These are phyloP conservation scores for Pharnaceum exiguum DNA, from an alignment of 148 eudicot species.

Conservation along the genomic window DNA sequence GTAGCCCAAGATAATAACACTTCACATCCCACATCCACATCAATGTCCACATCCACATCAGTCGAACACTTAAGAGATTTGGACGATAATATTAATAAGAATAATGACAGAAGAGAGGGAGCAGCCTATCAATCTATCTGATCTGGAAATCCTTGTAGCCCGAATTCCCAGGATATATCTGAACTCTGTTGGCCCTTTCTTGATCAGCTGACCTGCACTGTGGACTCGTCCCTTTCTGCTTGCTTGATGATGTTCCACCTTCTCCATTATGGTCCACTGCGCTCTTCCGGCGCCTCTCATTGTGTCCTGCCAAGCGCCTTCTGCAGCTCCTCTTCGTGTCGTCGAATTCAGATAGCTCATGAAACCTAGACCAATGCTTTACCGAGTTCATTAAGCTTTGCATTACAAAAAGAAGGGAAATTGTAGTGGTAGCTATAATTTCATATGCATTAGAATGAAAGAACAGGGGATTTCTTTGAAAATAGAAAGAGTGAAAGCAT, in stretches of 20 bases:
- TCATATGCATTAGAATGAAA: background rate
- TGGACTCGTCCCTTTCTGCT: slow-evolving; percentile 12
- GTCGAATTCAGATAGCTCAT: slow-evolving; percentile 47
- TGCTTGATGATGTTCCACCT: background rate
- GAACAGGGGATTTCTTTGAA: too few relatives aligned
- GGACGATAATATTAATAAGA: background rate
- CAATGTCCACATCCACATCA: too few relatives aligned
- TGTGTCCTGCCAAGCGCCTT: slow-evolving; percentile 46
- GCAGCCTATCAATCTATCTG: slow-evolving; percentile 16
- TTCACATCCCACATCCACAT: too few relatives aligned
- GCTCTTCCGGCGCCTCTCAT: slow-evolving; percentile 41
- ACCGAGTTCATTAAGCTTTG: background rate
- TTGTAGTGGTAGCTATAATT: background rate
- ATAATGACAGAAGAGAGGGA: slow-evolving; percentile 45
- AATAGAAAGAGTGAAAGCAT: too few relatives aligned
- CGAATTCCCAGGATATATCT: slow-evolving; percentile 21
- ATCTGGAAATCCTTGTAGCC: slow-evolving; percentile 25
- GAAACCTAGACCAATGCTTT: slow-evolving; percentile 29
- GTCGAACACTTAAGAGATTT: too few relatives aligned
- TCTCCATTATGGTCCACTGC: slow-evolving; percentile 20
- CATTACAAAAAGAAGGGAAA: background rate
- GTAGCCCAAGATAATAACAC: too few relatives aligned
- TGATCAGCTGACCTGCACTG: slow-evolving; percentile 24
- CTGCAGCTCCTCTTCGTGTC: slow-evolving; percentile 46
- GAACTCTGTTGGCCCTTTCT: slow-evolving; percentile 17